phyloP scores from a whole-genome alignment of 768 basidiomycete species.

The Gloeopeniophorella convolvens region DNA sequence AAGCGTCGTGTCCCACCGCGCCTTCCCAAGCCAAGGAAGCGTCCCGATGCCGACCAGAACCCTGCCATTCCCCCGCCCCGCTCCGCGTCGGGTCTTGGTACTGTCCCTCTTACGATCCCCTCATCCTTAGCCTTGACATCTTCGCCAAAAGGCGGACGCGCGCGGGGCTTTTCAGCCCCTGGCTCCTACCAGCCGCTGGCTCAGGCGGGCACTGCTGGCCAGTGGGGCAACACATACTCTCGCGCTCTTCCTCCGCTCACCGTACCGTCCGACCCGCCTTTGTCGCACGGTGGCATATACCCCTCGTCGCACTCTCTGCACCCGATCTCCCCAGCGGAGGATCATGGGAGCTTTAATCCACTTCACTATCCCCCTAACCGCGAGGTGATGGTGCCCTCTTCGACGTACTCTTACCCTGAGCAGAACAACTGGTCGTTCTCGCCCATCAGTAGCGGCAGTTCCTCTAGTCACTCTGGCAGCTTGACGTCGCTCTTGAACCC shows the following conservation, averaged over 20 bases:
- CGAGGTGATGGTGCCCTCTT: constrained; percentile 38
- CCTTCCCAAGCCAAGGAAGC: constrained; percentile 80
- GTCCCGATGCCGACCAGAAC: constrained; percentile 57
- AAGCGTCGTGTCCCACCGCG: constrained; percentile 94
- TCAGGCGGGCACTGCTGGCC: constrained; percentile 45
- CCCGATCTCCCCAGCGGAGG: constrained; percentile 64
- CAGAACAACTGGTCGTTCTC: constrained; percentile 47
- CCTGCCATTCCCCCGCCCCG: constrained; percentile 69
- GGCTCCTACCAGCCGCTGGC: constrained; percentile 70
- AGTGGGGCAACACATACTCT: constrained; percentile 50
- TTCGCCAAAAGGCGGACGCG: constrained; percentile 49
- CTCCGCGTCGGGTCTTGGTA: constrained; percentile 64
- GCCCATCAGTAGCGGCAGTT: constrained; percentile 41
- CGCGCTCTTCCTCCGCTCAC: constrained; percentile 70
- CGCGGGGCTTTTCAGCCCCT: constrained; percentile 71
- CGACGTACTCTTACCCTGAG: constrained; percentile 60
- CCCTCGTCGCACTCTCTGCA: constrained; percentile 58
- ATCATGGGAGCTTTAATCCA: constrained; percentile 46
- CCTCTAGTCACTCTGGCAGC: constrained; percentile 63
- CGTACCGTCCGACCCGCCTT: constrained; percentile 69
- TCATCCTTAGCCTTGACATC: constrained; percentile 37
- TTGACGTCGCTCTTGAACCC: constrained; percentile 78
- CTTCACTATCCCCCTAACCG: constrained; percentile 30
- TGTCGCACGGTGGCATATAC: constrained; percentile 54
- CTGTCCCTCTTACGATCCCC: constrained; percentile 60